A percentile compares a stretch with the other conserved stretches of the same genome.
Evolutionary conservation across 2,329 filamentous ascomycete species (phyloP).

Genomic region (Pseudonectria foliicola): DNA sequence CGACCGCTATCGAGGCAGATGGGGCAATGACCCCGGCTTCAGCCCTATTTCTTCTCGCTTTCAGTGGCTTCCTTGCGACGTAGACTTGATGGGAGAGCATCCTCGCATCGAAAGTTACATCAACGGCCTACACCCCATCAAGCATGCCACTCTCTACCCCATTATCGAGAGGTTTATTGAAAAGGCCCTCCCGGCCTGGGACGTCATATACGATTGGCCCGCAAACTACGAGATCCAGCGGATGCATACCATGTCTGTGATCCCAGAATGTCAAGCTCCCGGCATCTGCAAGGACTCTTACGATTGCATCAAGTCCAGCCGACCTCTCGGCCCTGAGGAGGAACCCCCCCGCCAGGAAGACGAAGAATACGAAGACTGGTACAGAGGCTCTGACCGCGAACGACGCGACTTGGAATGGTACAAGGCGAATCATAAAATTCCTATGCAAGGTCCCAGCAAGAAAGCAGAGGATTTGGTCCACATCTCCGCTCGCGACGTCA

Average conservation of each 20-base stretch:
- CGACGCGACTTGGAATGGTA: conserved; percentile 24
- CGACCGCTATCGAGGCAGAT: too few species aligned
- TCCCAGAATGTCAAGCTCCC: conserved; percentile 9
- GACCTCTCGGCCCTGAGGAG: conserved; percentile 17
- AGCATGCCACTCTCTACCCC: conserved; percentile 31
- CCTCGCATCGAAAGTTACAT: conserved; percentile 42
- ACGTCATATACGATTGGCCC: conserved; percentile 29
- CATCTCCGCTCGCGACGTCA: conserved; percentile 17
- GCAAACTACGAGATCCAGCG: conserved; percentile 21
- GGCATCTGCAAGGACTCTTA: conserved; percentile 9
- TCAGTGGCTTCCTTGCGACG: conserved; percentile 45
- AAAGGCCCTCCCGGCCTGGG: conserved; percentile 38
- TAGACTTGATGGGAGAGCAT: conserved; percentile 31
- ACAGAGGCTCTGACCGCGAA: conserved; percentile 15
- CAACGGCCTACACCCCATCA: conserved; percentile 44
- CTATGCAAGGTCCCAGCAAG: conserved; percentile 10
- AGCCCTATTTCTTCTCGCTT: conserved; percentile 24
- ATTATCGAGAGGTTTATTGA: conserved; percentile 36
- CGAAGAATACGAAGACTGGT: conserved; percentile 8
- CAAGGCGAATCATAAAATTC: conserved; percentile 15
- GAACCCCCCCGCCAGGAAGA: conserved; percentile 16
- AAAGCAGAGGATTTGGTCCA: neutral
- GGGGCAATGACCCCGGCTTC: too few species aligned
- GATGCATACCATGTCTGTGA: conserved; percentile 2
- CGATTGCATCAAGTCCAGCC: conserved; percentile 11